Conservation (phyloP, 257 asterid species). For the Nemophila menziesii region DNA sequence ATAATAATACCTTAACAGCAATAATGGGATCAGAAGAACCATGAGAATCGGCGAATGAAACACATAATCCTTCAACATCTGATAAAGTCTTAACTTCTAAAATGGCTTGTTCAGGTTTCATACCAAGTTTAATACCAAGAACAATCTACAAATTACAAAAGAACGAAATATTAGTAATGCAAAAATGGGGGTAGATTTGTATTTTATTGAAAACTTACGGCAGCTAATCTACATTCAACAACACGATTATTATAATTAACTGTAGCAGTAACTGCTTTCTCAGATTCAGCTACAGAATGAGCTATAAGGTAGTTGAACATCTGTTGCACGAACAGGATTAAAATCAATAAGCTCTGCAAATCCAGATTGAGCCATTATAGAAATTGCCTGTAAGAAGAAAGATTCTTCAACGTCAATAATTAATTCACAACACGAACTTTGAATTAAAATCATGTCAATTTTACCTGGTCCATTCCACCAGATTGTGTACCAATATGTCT, state of each 20-base stretch:
- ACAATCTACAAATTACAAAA: slow-evolving; percentile 43
- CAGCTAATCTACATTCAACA: slow-evolving; percentile 87
- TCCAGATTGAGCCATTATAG: slow-evolving; percentile 90
- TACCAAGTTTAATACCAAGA: slow-evolving; percentile 71
- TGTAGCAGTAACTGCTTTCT: slow-evolving; percentile 93
- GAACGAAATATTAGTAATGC: too few species aligned
- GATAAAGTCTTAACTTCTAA: slow-evolving; percentile 67
- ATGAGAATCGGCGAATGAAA: slow-evolving; percentile 49
- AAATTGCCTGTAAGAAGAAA: slow-evolving; percentile 59
- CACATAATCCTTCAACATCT: slow-evolving; percentile 78
- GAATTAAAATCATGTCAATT: not conserved
- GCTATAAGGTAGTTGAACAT: slow-evolving; percentile 92
- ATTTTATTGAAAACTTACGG: slow-evolving; percentile 59
- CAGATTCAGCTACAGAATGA: slow-evolving; percentile 89
- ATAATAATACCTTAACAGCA: slow-evolving; percentile 77
- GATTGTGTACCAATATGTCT: slow-evolving; percentile 95
- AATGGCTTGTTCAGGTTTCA: slow-evolving; percentile 65
- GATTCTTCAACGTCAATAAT: not conserved
- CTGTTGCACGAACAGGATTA: slow-evolving; percentile 83
- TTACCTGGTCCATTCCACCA: slow-evolving; percentile 99
- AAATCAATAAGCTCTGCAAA: slow-evolving; percentile 93
- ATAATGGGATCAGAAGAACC: slow-evolving; percentile 79
- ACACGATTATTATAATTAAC: slow-evolving; percentile 91
- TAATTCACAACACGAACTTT: too few species aligned
- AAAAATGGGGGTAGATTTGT: too few species aligned